phyloP scores from a whole-genome alignment of 805 yeast genomes.

The Zygoascus tannicola region DNA sequence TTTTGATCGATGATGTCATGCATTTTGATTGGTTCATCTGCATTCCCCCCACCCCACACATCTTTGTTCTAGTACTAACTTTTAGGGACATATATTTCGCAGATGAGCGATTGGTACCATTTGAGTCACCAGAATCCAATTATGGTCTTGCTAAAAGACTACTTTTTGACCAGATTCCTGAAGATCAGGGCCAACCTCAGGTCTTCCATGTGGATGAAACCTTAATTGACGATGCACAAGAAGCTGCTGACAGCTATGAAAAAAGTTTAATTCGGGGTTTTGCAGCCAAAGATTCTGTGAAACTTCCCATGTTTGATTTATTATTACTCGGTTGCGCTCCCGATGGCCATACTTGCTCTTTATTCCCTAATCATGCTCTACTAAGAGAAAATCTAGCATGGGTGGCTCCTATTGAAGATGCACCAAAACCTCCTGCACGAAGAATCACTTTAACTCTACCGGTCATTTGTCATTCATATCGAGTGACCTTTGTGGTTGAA shows the following conservation, averaged over 20 bases:
- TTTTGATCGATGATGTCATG: too few species aligned
- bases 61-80: too few species aligned
- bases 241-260: constrained; percentile 90
- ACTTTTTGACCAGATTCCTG: constrained; percentile 60
- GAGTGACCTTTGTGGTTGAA: constrained; percentile 92
- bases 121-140: constrained; percentile 71
- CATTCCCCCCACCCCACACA: too few species aligned
- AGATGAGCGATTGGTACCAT: constrained; percentile 90
- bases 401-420: constrained; percentile 87
- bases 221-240: constrained; percentile 54
- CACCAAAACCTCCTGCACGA: constrained; percentile 79
- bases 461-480: constrained; percentile 85
- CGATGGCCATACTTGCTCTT: constrained; percentile 95
- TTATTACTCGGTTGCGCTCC: constrained; percentile 95
- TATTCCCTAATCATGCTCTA: constrained; percentile 86
- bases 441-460: constrained; percentile 90
- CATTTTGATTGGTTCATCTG: too few species aligned
- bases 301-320: constrained; percentile 88
- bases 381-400: constrained; percentile 86
- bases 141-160: constrained; percentile 83
- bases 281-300: constrained; percentile 93
- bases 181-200: constrained; percentile 46
- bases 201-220: constrained; percentile 77
- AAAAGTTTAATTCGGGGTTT: constrained; percentile 77
- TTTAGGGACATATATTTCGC: constrained; percentile 76